Conservation (phyloP, 2,329 filamentous ascomycete genomes). For the Hypoxylon sp. region DNA sequence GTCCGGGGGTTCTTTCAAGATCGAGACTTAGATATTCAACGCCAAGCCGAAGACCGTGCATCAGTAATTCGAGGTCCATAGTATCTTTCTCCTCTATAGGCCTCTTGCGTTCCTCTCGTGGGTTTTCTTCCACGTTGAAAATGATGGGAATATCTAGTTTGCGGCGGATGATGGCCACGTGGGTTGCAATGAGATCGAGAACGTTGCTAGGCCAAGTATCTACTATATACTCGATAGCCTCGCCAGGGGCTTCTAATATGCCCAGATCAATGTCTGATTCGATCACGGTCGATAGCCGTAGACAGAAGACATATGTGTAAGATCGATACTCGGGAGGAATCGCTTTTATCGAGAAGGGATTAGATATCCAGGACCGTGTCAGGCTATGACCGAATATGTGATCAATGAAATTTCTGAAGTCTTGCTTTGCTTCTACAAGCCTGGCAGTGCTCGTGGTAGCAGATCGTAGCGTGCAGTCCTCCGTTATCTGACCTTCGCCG, state of each 20-base stretch:
- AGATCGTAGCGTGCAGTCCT: constrained; percentile 53
- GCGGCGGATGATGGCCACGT: constrained; percentile 68
- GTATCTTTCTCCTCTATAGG: constrained; percentile 54
- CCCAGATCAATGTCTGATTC: constrained; percentile 62
- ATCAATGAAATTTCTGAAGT: constrained; percentile 70
- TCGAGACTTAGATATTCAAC: constrained; percentile 75
- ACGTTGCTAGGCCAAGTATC: constrained; percentile 67
- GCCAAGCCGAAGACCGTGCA: constrained; percentile 73
- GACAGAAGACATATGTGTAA: constrained; percentile 70
- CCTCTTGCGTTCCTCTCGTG: constrained; percentile 56
- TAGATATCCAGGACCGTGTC: constrained; percentile 65
- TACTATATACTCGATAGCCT: constrained; percentile 70
- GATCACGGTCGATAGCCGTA: constrained; percentile 70
- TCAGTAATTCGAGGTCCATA: constrained; percentile 67
- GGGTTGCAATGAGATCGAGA: constrained; percentile 62
- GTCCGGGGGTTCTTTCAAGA: constrained; percentile 64
- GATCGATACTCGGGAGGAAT: constrained; percentile 68
- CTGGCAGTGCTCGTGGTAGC: constrained; percentile 66
- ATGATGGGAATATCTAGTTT: constrained; percentile 68
- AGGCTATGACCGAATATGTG: constrained; percentile 66
- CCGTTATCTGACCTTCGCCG: constrained; percentile 47
- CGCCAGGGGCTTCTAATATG: constrained; percentile 67
- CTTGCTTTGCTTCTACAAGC: constrained; percentile 69
- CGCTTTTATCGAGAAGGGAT: constrained; percentile 70
- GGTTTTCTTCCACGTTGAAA: constrained; percentile 65